Evolutionary conservation across 352 stramenopile species (phyloP), one percentile per base, ranked within the genome.

Genomic region (Phytophthora colocasiae): DNA sequence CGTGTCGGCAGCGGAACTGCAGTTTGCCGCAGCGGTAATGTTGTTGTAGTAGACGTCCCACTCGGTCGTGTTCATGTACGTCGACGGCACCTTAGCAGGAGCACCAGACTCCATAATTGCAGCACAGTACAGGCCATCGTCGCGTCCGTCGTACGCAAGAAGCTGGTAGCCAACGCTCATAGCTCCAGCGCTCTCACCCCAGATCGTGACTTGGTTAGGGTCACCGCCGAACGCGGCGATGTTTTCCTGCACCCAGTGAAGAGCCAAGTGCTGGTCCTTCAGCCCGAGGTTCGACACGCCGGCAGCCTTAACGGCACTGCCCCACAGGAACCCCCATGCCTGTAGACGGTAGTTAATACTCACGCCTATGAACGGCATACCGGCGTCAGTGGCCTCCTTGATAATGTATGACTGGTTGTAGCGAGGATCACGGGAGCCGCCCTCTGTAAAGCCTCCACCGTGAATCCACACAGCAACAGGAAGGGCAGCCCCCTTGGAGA

Each of bases 221-320:
- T 98, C 80, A 27, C 89, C 90, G 4, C 92, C 92, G 70, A 98
- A 97, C 38, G 69, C 54, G 2, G 14, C 51, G 52, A 97, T 92
- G 55, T 97, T 94, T 31, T 83, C 65, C 46, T 96, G 76, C 40
- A 97, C 75, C 83, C 86, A 98, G 66, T 93, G 76, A 58, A 97
- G 32, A 2, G 82, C 89, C 7, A 92, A 73, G 15, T 80, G 66
- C 63, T 98, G 92, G 74, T 98, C 92, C 63, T 93, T 83, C 24
- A 97, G 59, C 0, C 83, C 89, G 60, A 91, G 93, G 49, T 97
- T 98, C 8, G 87, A 85, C 58, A 74, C 76, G 5, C 84, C 60
- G 4, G 84, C 84, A 44, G 87, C 73, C 17, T 72, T 54, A 9
- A 69, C 74, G 10, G 61, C 70, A 12, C 63, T 60, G 8, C 60